Evolutionary conservation across 2,329 filamentous ascomycete genomes (phyloP).

Genomic region (Didymella segeticola): DNA sequence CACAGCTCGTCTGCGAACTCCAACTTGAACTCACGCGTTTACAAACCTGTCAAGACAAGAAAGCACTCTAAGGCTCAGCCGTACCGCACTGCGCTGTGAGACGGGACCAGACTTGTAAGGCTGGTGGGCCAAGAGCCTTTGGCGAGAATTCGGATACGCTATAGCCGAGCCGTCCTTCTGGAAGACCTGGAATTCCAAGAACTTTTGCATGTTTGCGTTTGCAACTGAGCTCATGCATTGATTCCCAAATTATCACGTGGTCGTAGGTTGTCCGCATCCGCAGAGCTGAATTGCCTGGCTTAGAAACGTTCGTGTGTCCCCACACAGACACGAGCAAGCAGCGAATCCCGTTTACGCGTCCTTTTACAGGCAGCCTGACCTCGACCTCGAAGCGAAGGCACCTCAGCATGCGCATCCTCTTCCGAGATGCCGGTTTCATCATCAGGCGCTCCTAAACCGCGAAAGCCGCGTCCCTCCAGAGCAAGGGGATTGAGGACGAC

Average conservation of each 20-base stretch:
- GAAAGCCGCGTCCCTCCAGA: slow-evolving; percentile 51
- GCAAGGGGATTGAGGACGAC: slow-evolving; percentile 54
- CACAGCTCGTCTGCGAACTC: not conserved
- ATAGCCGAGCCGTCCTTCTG: slow-evolving; percentile 3
- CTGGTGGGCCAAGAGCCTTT: slow-evolving; percentile 4
- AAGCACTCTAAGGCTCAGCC: not conserved
- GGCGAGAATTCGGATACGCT: slow-evolving; percentile 6
- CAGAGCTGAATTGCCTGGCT: slow-evolving; percentile 6
- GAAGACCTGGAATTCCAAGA: not conserved
- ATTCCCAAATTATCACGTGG: slow-evolving; percentile 10
- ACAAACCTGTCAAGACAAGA: not conserved
- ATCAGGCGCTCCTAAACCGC: slow-evolving; percentile 38
- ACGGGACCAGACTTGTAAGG: not conserved
- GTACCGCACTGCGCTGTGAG: not conserved
- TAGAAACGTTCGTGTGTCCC: slow-evolving; percentile 13
- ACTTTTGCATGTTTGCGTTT: not conserved
- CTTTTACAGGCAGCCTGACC: slow-evolving; percentile 28
- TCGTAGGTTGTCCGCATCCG: slow-evolving; percentile 1
- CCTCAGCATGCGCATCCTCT: slow-evolving; percentile 29
- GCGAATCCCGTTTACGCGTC: slow-evolving; percentile 12
- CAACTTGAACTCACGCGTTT: not conserved
- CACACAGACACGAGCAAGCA: slow-evolving; percentile 10
- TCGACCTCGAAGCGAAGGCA: slow-evolving; percentile 38
- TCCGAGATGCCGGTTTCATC: slow-evolving; percentile 36
- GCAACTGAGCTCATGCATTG: not conserved